Conservation (phyloP, 2,329 filamentous ascomycete species). For the Hymenoscyphus infarciens region DNA sequence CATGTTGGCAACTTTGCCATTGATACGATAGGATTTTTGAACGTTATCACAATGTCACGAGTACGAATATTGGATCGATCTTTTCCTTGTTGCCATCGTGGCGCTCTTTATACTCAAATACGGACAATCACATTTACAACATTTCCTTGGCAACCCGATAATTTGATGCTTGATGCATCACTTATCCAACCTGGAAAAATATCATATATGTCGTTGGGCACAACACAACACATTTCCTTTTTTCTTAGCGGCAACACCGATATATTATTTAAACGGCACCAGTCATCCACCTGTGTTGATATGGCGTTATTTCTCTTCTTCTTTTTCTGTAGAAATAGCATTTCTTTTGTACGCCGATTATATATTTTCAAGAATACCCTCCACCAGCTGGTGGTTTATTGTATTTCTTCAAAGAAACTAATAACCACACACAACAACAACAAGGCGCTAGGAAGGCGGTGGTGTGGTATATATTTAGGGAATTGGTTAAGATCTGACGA, state of each 20-base stretch:
- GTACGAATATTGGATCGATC: conserved; percentile 3
- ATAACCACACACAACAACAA: conserved; percentile 6
- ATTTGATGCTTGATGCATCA: conserved; percentile 4
- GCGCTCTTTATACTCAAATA: not conserved
- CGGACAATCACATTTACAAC: not conserved
- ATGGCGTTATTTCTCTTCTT: conserved; percentile 6
- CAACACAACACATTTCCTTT: not conserved
- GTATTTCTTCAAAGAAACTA: conserved; percentile 5
- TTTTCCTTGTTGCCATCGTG: not conserved
- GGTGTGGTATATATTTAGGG: conserved; percentile 1
- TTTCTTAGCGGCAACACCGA: conserved; percentile 1
- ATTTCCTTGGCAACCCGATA: not conserved
- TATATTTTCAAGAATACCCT: conserved; percentile 12
- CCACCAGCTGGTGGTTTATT: not conserved
- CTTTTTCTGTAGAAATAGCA: conserved; percentile 13
- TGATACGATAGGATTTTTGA: conserved; percentile 1
- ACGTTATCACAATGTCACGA: not conserved
- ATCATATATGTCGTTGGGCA: not conserved
- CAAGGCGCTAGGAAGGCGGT: not conserved
- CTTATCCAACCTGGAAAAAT: not conserved
- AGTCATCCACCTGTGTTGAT: conserved; percentile 14
- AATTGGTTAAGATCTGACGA: conserved; percentile 8
- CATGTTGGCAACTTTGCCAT: not conserved
- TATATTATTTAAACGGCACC: conserved; percentile 8
- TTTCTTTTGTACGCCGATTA: conserved; percentile 13